Percentiles rank a stretch among this genome's conserved stretches.
Conservation (phyloP, 768 basidiomycete species). For the Mycena galopus region DNA sequence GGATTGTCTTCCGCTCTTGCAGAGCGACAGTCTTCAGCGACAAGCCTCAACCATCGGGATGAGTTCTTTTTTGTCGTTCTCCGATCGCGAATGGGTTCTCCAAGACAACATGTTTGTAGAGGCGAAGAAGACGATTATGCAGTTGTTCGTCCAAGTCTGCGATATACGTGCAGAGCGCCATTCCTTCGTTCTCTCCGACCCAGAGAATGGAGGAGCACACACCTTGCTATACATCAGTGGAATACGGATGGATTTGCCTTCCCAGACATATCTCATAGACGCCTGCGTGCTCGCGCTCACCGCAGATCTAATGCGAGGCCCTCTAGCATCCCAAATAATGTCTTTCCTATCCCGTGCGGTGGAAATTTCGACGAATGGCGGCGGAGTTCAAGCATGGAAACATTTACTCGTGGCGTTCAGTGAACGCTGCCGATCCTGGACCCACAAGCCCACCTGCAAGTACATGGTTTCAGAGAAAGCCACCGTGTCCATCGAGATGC, state of each 20-base stretch:
- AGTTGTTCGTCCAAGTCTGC: conserved; percentile 40
- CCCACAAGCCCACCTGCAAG: conserved; percentile 53
- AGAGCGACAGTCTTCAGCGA: conserved; percentile 24
- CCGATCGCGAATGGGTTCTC: conserved; percentile 40
- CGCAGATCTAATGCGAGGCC: conserved; percentile 22
- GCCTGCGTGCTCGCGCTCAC: conserved; percentile 54
- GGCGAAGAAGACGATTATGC: conserved; percentile 28
- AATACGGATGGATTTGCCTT: conserved; percentile 54
- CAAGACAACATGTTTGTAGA: not conserved
- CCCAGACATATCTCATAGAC: conserved; percentile 58
- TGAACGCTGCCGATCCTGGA: conserved; percentile 58
- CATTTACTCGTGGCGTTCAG: conserved; percentile 53
- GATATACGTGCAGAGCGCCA: conserved; percentile 34
- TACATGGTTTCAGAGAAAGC: conserved; percentile 42
- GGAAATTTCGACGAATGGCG: conserved; percentile 21
- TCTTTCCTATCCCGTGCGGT: not conserved
- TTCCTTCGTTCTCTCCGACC: conserved; percentile 38
- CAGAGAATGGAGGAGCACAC: conserved; percentile 38
- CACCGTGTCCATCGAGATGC: conserved; percentile 48
- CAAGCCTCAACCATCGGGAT: conserved; percentile 37
- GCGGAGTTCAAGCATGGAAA: conserved; percentile 54
- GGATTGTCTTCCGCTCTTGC: conserved; percentile 48
- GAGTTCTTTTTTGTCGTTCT: conserved; percentile 46
- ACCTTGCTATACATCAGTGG: conserved; percentile 53
- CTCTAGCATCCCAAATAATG: conserved; percentile 16